phyloP scores from a whole-genome alignment of 2,329 filamentous ascomycete species.

The Neofusicoccum kwambonambiense region DNA sequence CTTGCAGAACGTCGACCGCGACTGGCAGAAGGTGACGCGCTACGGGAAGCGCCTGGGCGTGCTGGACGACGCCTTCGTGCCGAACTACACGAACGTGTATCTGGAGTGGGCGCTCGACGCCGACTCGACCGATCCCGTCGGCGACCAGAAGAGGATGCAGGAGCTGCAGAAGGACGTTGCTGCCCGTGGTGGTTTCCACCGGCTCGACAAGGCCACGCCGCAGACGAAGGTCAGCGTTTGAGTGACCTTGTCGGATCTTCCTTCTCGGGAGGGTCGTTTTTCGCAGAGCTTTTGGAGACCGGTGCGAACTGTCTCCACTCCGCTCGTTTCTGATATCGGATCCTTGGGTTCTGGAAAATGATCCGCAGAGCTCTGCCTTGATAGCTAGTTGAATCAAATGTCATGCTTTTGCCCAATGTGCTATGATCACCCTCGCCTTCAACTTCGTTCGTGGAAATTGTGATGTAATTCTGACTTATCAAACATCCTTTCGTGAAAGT shows the following conservation, averaged over 20 bases:
- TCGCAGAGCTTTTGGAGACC: background rate
- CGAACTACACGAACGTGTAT: constrained; percentile 75
- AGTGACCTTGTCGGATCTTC: background rate
- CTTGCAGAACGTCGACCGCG: constrained; percentile 70
- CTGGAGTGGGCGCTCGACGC: constrained; percentile 64
- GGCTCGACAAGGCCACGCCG: constrained; percentile 35
- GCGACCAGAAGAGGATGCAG: constrained; percentile 74
- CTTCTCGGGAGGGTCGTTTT: too few species aligned
- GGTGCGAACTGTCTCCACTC: background rate
- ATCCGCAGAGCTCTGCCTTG: background rate
- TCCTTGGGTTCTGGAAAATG: too few species aligned
- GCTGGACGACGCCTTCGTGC: constrained; percentile 59
- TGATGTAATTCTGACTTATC: background rate
- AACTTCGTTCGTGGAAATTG: background rate
- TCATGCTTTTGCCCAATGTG: background rate
- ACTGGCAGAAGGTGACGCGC: constrained; percentile 75
- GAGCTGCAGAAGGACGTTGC: constrained; percentile 67
- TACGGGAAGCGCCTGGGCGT: constrained; percentile 74
- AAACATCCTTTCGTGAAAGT: too few species aligned
- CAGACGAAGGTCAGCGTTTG: background rate
- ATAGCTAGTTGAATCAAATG: background rate
- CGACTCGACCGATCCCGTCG: constrained; percentile 65
- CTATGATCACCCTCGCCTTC: background rate
- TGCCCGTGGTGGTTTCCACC: constrained; percentile 62
- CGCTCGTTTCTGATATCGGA: background rate